Evolutionary conservation across 495 filamentous ascomycete species (phyloP).

Genomic region (Penicillium crystallinum): DNA sequence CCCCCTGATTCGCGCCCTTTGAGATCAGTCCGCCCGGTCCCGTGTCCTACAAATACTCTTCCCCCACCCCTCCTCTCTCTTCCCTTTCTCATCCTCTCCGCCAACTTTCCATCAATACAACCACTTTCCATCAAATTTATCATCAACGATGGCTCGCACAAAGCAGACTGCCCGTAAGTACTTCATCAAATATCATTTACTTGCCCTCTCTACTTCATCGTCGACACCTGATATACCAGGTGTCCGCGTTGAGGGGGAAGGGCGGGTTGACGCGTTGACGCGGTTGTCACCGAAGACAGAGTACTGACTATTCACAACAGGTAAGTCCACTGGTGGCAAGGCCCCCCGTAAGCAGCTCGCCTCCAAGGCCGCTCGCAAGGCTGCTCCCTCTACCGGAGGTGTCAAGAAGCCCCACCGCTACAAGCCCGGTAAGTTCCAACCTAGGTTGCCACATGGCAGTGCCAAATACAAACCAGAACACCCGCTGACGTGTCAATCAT

Average conservation of each 20-base stretch:
- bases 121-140: slow-evolving; percentile 42
- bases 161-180: slow-evolving; percentile 97
- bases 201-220: slow-evolving; percentile 18
- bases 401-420: slow-evolving; percentile 99
- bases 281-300: slow-evolving; percentile 11
- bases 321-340: slow-evolving; percentile 99
- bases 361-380: slow-evolving; percentile 78
- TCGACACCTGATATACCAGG: background rate
- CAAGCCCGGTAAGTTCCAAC: slow-evolving; percentile 76
- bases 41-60: slow-evolving; percentile 46
- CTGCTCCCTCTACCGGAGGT: slow-evolving; percentile 70
- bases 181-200: slow-evolving; percentile 4
- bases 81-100: slow-evolving; percentile 44
- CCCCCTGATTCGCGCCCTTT: slow-evolving; percentile 20
- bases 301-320: slow-evolving; percentile 44
- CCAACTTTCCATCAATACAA: slow-evolving; percentile 16
- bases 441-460: background rate
- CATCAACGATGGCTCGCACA: slow-evolving; percentile 88
- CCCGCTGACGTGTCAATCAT: slow-evolving; percentile 26
- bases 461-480: background rate
- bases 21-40: slow-evolving; percentile 37
- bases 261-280: slow-evolving; percentile 10
- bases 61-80: slow-evolving; percentile 46
- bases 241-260: background rate
- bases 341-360: slow-evolving; percentile 97